Conservation (phyloP, 257 asterid species). For the Penstemon newberryi region DNA sequence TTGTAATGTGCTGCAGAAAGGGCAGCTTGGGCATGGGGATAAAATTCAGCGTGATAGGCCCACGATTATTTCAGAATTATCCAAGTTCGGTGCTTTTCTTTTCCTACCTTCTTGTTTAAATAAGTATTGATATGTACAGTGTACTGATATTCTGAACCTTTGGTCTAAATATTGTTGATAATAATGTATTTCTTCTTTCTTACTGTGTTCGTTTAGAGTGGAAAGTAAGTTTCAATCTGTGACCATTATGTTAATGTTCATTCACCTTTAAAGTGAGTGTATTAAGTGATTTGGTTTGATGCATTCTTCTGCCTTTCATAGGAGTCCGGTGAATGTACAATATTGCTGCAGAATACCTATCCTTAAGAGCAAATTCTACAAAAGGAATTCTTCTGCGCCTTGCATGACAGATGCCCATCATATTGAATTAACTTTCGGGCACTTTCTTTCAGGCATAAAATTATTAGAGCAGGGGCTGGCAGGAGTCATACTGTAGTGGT, state of each 20-base stretch:
- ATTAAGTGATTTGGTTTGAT: not conserved
- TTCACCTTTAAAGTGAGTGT: not conserved
- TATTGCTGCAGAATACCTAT: not conserved
- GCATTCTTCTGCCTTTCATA: not conserved
- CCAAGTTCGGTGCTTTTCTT: constrained; percentile 51
- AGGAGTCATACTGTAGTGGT: constrained; percentile 85
- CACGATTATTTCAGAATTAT: constrained; percentile 72
- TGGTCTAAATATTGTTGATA: not conserved
- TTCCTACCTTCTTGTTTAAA: constrained; percentile 4
- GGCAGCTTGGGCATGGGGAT: constrained; percentile 99
- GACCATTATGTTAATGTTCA: not conserved
- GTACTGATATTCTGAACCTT: not conserved
- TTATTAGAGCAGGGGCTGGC: constrained; percentile 78
- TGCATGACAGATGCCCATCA: not conserved
- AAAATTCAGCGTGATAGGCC: constrained; percentile 82
- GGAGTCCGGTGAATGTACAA: not conserved
- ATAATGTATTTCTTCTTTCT: constrained; percentile 8
- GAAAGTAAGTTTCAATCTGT: not conserved
- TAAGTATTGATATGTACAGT: not conserved
- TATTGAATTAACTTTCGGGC: constrained; percentile 8
- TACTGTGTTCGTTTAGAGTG: not conserved
- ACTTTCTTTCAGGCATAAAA: constrained; percentile 56
- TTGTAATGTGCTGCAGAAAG: constrained; percentile 53
- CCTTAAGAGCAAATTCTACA: not conserved
- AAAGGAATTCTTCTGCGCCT: not conserved